These are phyloP conservation scores for Hymenoscyphus infarciens DNA, from an alignment of 2,329 filamentous ascomycete genomes.

Conservation along the genomic window DNA sequence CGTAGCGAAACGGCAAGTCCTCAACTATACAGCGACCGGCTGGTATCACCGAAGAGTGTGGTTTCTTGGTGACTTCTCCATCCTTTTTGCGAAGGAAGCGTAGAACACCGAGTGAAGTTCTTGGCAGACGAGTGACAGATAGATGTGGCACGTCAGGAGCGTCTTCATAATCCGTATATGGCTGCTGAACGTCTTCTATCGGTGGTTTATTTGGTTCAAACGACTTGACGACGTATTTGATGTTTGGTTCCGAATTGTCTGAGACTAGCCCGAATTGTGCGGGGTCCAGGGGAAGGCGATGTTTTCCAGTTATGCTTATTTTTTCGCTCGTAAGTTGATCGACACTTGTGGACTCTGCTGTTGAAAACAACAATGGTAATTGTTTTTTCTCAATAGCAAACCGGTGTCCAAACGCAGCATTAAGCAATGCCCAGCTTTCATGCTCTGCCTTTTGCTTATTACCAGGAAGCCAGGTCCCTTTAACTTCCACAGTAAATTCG, in stretches of 20 bases:
- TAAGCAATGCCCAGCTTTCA: constrained; percentile 26
- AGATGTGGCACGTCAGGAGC: constrained; percentile 49
- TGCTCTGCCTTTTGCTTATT: constrained; percentile 37
- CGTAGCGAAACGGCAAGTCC: constrained; percentile 38
- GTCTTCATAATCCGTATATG: constrained; percentile 38
- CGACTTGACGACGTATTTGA: constrained; percentile 38
- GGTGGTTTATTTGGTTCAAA: constrained; percentile 45
- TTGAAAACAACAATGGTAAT: constrained; percentile 23
- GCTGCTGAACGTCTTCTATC: constrained; percentile 38
- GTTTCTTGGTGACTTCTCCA: constrained; percentile 35
- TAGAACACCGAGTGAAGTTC: constrained; percentile 53
- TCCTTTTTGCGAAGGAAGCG: constrained; percentile 36
- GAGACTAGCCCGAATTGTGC: constrained; percentile 23
- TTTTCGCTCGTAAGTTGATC: not conserved
- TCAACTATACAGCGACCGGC: constrained; percentile 49
- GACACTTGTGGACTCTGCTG: not conserved
- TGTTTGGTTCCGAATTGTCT: constrained; percentile 21
- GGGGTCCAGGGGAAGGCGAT: not conserved
- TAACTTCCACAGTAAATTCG: constrained; percentile 31
- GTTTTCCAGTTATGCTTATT: not conserved
- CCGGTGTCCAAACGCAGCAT: constrained; percentile 24
- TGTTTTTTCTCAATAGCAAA: constrained; percentile 22
- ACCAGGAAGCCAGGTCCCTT: constrained; percentile 47
- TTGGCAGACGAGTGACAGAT: constrained; percentile 47
- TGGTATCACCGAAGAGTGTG: constrained; percentile 45